Evolutionary conservation across 75 land plant species (phyloP).

Genomic region (Azolla pinnata): DNA sequence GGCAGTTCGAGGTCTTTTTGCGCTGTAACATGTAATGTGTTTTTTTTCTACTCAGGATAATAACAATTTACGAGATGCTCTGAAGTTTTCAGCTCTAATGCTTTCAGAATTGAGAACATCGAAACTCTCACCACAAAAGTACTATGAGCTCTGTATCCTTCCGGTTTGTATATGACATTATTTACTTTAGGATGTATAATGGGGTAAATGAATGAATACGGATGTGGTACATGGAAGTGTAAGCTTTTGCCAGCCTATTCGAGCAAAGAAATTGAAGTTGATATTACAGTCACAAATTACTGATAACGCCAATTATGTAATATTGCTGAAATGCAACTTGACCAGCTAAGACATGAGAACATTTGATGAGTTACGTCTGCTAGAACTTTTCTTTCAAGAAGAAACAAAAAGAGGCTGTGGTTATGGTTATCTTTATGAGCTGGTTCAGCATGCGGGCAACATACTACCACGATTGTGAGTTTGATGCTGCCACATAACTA

Average conservation of each 20-base stretch:
- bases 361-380: slow-evolving; percentile 84
- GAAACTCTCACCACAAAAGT: slow-evolving; percentile 84
- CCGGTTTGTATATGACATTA: too few species aligned
- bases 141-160: slow-evolving; percentile 85
- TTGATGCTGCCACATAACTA: too few species aligned
- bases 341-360: slow-evolving; percentile 70
- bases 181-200: too few species aligned
- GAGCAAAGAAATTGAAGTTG: too few species aligned
- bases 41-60: slow-evolving; percentile 45
- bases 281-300: too few species aligned
- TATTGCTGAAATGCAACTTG: too few species aligned
- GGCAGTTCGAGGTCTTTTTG: too few species aligned
- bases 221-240: too few species aligned
- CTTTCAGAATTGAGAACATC: slow-evolving; percentile 92
- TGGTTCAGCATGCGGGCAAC: slow-evolving; percentile 95
- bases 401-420: slow-evolving; percentile 72
- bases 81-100: slow-evolving; percentile 96
- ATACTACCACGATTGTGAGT: slow-evolving; percentile 83
- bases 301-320: too few species aligned
- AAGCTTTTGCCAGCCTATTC: too few species aligned
- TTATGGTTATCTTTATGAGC: slow-evolving; percentile 78
- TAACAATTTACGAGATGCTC: slow-evolving; percentile 76
- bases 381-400: slow-evolving; percentile 84
- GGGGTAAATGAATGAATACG: too few species aligned
- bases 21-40: slow-evolving; percentile 1